Evolutionary conservation across 1,284 basidiomycete species (phyloP).

Genomic region (Rhizopogon parksii): DNA sequence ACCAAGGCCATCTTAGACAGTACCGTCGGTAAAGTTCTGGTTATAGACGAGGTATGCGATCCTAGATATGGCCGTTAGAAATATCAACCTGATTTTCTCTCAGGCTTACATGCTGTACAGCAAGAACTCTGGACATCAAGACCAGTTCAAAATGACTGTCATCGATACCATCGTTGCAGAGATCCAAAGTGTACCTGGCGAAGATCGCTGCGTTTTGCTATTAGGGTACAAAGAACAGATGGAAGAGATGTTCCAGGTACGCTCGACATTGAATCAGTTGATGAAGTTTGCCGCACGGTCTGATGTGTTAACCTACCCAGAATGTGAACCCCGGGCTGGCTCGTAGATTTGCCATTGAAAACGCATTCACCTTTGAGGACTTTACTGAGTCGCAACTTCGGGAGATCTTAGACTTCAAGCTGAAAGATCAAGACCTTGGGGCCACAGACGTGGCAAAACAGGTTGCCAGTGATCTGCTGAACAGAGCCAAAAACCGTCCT

Average conservation of each 20-base stretch:
- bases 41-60: constrained; percentile 55
- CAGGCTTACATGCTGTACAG: constrained; percentile 64
- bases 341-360: constrained; percentile 59
- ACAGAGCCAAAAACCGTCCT: constrained; percentile 45
- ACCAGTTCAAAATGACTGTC: constrained; percentile 56
- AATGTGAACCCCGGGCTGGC: constrained; percentile 62
- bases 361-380: constrained; percentile 62
- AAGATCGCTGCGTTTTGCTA: constrained; percentile 60
- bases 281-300: not conserved
- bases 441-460: constrained; percentile 51
- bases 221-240: constrained; percentile 61
- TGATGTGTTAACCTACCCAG: constrained; percentile 23
- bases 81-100: not conserved
- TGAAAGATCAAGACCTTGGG: constrained; percentile 47
- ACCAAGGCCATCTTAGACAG: constrained; percentile 54
- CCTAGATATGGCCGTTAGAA: not conserved
- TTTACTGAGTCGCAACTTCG: constrained; percentile 47
- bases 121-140: constrained; percentile 29
- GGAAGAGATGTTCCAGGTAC: constrained; percentile 64
- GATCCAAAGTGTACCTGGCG: constrained; percentile 58
- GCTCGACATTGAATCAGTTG: not conserved
- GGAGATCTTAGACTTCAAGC: constrained; percentile 47
- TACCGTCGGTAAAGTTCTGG: constrained; percentile 55
- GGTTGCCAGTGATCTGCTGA: constrained; percentile 47
- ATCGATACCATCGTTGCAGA: constrained; percentile 70